Percentiles rank a stretch among this genome's conserved stretches.
Conservation (phyloP, 2,329 filamentous ascomycete species). For the Penicillium brasilianum region DNA sequence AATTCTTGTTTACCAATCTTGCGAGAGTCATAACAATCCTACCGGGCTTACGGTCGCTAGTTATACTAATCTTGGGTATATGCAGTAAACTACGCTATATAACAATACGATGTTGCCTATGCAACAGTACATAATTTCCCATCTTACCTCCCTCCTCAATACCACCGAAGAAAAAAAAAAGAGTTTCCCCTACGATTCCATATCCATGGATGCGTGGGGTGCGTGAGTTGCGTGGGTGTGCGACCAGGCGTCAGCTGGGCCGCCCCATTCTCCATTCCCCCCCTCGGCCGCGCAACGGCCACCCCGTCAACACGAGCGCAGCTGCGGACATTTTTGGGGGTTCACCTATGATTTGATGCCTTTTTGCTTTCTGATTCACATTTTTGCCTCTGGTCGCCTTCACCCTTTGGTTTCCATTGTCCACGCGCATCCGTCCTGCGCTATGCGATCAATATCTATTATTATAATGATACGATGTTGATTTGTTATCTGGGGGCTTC, state of each 20-base stretch:
- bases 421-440: background rate
- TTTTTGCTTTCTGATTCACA: background rate
- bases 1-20: constrained; percentile 2
- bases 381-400: constrained; percentile 7
- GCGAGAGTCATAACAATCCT: background rate
- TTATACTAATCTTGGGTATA: background rate
- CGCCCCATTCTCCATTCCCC: constrained; percentile 2
- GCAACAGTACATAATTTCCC: too few relatives aligned
- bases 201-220: constrained; percentile 11
- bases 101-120: too few relatives aligned
- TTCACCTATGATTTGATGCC: constrained; percentile 1
- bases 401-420: background rate
- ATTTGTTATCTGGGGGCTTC: background rate
- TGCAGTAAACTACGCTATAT: too few relatives aligned
- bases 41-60: constrained; percentile 1
- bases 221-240: constrained; percentile 4
- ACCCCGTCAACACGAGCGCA: background rate
- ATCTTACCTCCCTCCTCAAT: background rate
- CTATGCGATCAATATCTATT: background rate
- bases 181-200: constrained; percentile 11
- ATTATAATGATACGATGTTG: background rate
- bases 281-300: background rate
- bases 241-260: constrained; percentile 12
- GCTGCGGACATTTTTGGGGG: constrained; percentile 2
- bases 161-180: background rate